A percentile compares a stretch with the other conserved stretches of the same genome.
Evolutionary conservation across 2,329 filamentous ascomycete genomes (phyloP).

Genomic region (Claviceps pazoutovae): DNA sequence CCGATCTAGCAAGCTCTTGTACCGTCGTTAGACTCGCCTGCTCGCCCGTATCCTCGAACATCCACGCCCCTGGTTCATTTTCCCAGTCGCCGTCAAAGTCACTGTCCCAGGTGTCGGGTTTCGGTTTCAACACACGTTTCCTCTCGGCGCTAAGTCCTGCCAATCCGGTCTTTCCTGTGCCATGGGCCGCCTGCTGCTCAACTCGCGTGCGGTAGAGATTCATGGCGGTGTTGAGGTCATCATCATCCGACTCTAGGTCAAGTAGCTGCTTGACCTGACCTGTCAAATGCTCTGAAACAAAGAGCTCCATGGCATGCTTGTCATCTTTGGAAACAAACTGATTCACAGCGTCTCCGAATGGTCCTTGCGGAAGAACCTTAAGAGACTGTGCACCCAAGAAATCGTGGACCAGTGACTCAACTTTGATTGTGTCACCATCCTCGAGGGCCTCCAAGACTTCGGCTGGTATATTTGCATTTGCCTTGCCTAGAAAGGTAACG

Average conservation of each 20-base stretch:
- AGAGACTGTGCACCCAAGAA: conserved; percentile 78
- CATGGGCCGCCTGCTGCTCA: conserved; percentile 57
- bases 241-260: conserved; percentile 47
- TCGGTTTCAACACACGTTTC: conserved; percentile 47
- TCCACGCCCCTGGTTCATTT: conserved; percentile 52
- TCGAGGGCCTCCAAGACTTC: conserved; percentile 45
- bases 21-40: conserved; percentile 7
- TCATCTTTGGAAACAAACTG: conserved; percentile 94
- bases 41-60: conserved; percentile 16
- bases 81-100: conserved; percentile 81
- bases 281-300: conserved; percentile 57
- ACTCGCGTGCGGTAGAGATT: conserved; percentile 54
- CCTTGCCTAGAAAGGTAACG: conserved; percentile 12
- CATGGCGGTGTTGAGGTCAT: conserved; percentile 59
- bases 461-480: conserved; percentile 38
- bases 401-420: conserved; percentile 77
- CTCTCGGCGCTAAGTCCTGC: conserved; percentile 24
- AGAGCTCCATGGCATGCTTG: conserved; percentile 77
- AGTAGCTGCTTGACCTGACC: conserved; percentile 60
- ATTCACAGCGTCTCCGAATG: conserved; percentile 82
- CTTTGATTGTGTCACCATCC: conserved; percentile 57
- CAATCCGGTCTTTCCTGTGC: conserved; percentile 27
- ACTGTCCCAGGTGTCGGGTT: conserved; percentile 74
- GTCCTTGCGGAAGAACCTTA: conserved; percentile 83
- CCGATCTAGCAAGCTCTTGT: conserved; percentile 6